phyloP scores from a whole-genome alignment of 2,329 filamentous ascomycete species.

The Colletotrichum lupini region DNA sequence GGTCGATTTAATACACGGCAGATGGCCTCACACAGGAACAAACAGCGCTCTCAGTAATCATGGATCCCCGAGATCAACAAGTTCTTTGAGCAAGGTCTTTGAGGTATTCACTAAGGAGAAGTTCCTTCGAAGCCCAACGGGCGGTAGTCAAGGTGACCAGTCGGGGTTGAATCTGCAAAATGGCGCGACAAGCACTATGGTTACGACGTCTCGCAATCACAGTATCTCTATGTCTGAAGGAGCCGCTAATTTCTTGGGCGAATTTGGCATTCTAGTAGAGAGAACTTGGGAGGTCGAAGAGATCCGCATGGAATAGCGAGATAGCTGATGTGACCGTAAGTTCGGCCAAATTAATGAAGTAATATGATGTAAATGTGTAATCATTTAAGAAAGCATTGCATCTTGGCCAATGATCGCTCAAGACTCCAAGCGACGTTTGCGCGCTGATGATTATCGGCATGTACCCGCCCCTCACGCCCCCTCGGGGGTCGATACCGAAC shows the following conservation, averaged over 20 bases:
- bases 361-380: neutral
- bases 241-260: constrained; percentile 11
- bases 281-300: constrained; percentile 19
- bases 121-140: neutral
- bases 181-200: constrained; percentile 1
- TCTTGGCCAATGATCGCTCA: neutral
- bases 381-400: neutral
- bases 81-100: neutral
- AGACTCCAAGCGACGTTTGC: neutral
- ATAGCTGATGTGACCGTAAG: no score
- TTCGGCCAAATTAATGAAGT: no score
- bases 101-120: constrained; percentile 10
- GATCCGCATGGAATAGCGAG: constrained; percentile 6
- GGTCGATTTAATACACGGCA: no score
- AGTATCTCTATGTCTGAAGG: constrained; percentile 14
- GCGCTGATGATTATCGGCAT: no score
- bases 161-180: neutral
- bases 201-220: constrained; percentile 3
- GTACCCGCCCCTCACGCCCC: no score
- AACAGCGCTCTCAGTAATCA: neutral
- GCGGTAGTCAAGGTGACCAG: neutral
- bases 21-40: no score
- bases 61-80: neutral
- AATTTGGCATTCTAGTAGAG: constrained; percentile 18
- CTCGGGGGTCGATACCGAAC: neutral